Conservation (phyloP, 257 asterid genomes). For the Fraxinus anomala region DNA sequence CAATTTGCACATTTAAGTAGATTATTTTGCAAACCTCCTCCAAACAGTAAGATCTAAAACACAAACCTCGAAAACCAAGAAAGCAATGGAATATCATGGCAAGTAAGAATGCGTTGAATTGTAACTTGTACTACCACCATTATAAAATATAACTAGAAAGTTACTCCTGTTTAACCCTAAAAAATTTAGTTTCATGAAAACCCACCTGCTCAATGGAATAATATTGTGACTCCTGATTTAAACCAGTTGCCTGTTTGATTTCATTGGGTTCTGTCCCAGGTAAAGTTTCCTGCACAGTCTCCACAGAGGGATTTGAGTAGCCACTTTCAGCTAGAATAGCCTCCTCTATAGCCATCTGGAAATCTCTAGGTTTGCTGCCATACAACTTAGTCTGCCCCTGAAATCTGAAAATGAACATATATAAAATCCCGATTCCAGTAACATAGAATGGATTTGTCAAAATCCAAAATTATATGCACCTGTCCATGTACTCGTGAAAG, state of each 20-base stretch:
- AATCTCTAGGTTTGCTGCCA: slow-evolving; percentile 87
- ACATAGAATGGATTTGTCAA: slow-evolving; percentile 18
- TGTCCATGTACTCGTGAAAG: slow-evolving; percentile 73
- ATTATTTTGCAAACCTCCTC: background rate
- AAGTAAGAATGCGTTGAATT: background rate
- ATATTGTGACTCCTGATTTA: slow-evolving; percentile 67
- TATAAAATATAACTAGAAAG: slow-evolving; percentile 18
- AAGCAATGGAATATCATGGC: background rate
- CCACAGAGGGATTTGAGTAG: slow-evolving; percentile 35
- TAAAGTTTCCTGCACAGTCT: slow-evolving; percentile 41
- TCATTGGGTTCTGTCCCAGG: slow-evolving; percentile 39
- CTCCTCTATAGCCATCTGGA: slow-evolving; percentile 80
- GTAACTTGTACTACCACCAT: slow-evolving; percentile 9
- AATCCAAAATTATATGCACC: slow-evolving; percentile 48
- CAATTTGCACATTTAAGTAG: background rate
- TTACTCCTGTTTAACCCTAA: background rate
- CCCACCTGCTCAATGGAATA: slow-evolving; percentile 65
- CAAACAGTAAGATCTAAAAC: background rate
- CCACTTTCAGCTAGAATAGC: slow-evolving; percentile 72
- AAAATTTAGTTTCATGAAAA: slow-evolving; percentile 18
- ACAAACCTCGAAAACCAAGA: background rate
- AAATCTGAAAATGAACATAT: slow-evolving; percentile 55
- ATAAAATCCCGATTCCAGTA: slow-evolving; percentile 15
- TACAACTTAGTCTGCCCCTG: slow-evolving; percentile 88
- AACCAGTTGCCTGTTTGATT: slow-evolving; percentile 75